Evolutionary conservation across 2,329 filamentous ascomycete species (phyloP), one percentile per base, ranked within the genome.

Genomic region (Pseudogymnoascus sp.): DNA sequence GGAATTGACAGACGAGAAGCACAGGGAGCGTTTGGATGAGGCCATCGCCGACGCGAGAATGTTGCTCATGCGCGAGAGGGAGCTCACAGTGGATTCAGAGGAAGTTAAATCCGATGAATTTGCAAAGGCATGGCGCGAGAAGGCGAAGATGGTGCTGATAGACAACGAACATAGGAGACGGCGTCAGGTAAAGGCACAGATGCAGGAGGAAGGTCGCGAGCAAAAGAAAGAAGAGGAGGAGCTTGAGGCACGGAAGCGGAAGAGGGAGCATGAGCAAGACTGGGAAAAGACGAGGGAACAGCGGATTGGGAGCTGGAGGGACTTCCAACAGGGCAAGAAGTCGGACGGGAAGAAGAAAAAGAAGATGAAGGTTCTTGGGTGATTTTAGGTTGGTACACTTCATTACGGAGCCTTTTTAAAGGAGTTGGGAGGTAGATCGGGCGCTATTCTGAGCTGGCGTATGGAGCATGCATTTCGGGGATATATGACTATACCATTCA

Each of bases 11-110:
- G 94, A 99, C 75, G 93, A 97, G 79, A 97, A 97, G 77, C 84
- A 91, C 72, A 91, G 94, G 64, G 84, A 83, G 65, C 84, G 85
- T 36, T 86, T 99, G 1, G 94, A 99, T 78, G 94, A 97, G 77
- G 90, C 91, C 68, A 97, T 97, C 69, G 90, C 93, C 38, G 94
- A 99, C 75, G 94, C 94, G 58, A 91, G 94, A 71, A 93, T 94
- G 84, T 84, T 99, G 42, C 81, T 97, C 62, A 94, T 99, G 72
- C 89, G 94, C 67, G 92, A 97, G 74, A 88, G 91, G 76, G 96
- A 96, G 74, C 93, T 93, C 82, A 96, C 88, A 0, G 85, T 90
- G 59, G 92, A 99, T 77, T 91, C 87, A 67, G 86, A 89, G 61
- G 94, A 97, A 77, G 82, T 93, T 66, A 88, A 92, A 76, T 91